A percentile compares a stretch with the other conserved stretches of the same genome.
These are phyloP conservation scores for Trametes hirsuta DNA, from an alignment of 1,284 basidiomycete genomes.

Conservation along the genomic window DNA sequence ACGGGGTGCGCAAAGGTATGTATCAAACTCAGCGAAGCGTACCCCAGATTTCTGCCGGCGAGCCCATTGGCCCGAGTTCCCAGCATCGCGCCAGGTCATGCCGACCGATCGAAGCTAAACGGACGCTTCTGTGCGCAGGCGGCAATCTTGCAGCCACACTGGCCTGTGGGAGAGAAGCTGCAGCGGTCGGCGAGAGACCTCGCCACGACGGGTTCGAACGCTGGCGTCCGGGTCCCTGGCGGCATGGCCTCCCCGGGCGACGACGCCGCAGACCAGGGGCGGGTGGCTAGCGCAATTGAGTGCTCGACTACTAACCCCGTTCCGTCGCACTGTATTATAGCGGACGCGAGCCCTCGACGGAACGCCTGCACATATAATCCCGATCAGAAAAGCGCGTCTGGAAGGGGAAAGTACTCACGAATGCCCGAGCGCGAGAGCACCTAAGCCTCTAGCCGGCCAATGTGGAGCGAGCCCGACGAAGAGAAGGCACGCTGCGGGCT, in stretches of 20 bases:
- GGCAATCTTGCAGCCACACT: constrained; percentile 1
- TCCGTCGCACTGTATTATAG: not conserved
- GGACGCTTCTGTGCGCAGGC: constrained; percentile 6
- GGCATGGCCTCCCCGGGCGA: constrained; percentile 6
- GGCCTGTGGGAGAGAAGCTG: not conserved
- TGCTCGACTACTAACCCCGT: constrained; percentile 13
- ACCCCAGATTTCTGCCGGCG: constrained; percentile 12
- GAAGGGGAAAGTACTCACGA: not conserved
- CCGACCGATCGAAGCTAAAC: constrained; percentile 6
- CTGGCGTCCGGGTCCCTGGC: not conserved
- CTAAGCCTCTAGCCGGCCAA: not conserved
- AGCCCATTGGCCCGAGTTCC: constrained; percentile 8
- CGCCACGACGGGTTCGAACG: not conserved
- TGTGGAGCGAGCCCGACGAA: not conserved
- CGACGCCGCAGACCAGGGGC: not conserved
- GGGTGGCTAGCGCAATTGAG: not conserved
- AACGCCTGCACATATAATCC: not conserved
- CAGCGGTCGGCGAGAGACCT: not conserved
- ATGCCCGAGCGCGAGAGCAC: not conserved
- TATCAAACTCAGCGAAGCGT: constrained; percentile 20
- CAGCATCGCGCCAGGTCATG: constrained; percentile 7
- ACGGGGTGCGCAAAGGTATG: not conserved
- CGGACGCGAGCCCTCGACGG: not conserved
- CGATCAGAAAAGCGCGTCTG: constrained; percentile 15
- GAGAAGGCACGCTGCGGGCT: not conserved